Base-by-base conservation (phyloP, 2,329 filamentous ascomycete genomes). In the Aureobasidium sp. region DNA sequence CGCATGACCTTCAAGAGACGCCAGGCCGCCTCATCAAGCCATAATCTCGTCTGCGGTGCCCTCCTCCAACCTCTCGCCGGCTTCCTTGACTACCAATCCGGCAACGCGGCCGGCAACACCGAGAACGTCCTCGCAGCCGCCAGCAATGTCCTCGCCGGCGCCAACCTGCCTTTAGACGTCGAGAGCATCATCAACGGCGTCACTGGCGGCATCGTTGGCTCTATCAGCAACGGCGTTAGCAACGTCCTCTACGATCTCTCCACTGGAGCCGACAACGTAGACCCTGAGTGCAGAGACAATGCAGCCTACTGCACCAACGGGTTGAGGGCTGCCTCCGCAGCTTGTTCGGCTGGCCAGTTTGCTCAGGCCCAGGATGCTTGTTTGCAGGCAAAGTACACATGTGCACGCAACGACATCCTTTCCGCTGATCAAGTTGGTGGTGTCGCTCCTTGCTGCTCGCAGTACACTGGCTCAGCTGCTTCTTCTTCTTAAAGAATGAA, bases 281-380 rank as follows among this genome's bases (percentile, higher is more conserved):
- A 61, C 25, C 43, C 58, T 9, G 31, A 61, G 31, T 61, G 58
- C 33, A 36, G 27, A n/a, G 8, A 29, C 2, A 61, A 61, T 29
- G 58, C 58, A 27, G 58, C 58, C 8, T 61, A 61, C 58, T 61
- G 58, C 58, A 61, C 58, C 3, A 61, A 61, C n/a, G 58, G 50
- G 23, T 15, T 61, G 15, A 50, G 43, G 20, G 58, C 58, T 61
- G 58, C 58, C 25, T 13, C 29, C 29, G 58, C 43, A 2, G 58
- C 58, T 61, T 61, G 58, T 23, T 20, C 58, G 25, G 42, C 58
- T 40, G 58, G 58, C 6, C 58, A 61, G 43, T 10, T 9, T n/a
- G 33, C 43, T 29, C 58, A 61, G 45, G 58, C 58, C 29, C 58
- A 61, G 31, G 58, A 61, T 61, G 58, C 58, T 48, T 61, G 58